Conservation (phyloP, 2,329 filamentous ascomycete species). For the Neofusicoccum laricinum region DNA sequence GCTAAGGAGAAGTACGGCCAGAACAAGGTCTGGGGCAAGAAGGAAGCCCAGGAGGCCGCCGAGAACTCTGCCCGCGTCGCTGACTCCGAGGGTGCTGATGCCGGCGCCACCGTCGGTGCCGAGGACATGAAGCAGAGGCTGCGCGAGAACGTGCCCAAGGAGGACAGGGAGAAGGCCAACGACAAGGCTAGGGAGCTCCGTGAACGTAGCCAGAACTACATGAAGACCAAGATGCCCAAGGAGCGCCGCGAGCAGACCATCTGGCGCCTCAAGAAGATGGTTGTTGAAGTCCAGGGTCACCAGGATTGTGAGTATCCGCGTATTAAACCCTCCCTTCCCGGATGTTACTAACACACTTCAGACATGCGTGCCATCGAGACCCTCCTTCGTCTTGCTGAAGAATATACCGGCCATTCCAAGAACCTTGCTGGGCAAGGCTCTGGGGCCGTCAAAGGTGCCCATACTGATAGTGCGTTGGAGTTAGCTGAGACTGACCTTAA, state of each 20-base stretch:
- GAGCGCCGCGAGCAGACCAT: slow-evolving; percentile 91
- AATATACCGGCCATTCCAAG: slow-evolving; percentile 75
- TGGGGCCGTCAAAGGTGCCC: slow-evolving; percentile 70
- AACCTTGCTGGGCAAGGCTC: slow-evolving; percentile 61
- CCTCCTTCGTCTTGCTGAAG: slow-evolving; percentile 77
- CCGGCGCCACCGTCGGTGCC: slow-evolving; percentile 43
- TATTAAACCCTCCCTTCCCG: no score
- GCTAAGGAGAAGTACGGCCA: slow-evolving; percentile 60
- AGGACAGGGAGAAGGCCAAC: slow-evolving; percentile 36
- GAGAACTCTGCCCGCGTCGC: slow-evolving; percentile 56
- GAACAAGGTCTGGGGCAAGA: slow-evolving; percentile 51
- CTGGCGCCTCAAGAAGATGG: slow-evolving; percentile 95
- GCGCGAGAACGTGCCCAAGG: slow-evolving; percentile 63
- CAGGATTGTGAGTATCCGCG: slow-evolving; percentile 64
- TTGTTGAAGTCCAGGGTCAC: slow-evolving; percentile 94
- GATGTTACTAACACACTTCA: slow-evolving; percentile 33
- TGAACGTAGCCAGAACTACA: slow-evolving; percentile 65
- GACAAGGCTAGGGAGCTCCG: slow-evolving; percentile 38
- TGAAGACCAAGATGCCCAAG: slow-evolving; percentile 82
- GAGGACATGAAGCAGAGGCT: slow-evolving; percentile 54
- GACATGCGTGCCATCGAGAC: slow-evolving; percentile 88
- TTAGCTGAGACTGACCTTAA: slow-evolving; percentile 77
- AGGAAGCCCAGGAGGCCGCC: slow-evolving; percentile 61
- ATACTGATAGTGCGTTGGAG: slow-evolving; percentile 61
- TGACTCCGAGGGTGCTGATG: slow-evolving; percentile 52